Evolutionary conservation across 73 alveolate species (phyloP), one percentile per base, ranked within the genome.

Genomic region (Tetrahymena thermophila): DNA sequence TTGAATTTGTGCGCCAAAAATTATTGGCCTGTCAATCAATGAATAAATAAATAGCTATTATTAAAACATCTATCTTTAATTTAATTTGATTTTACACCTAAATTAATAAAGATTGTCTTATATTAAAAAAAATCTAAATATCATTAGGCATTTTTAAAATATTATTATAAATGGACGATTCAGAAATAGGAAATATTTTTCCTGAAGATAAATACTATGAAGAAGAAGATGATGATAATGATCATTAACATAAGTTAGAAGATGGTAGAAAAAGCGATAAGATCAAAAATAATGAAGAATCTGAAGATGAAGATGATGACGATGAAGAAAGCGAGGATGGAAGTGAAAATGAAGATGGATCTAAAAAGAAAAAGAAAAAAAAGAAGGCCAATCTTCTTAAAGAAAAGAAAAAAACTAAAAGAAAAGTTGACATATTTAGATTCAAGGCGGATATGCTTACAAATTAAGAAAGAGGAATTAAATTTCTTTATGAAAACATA

Each of bases 1-100:
- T 71, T 71, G 89, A 71, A 71, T 71, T 71, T 71, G 89, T 71
- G 89, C 89, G 89, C 89, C 89, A 71, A 71, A 71, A 71, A 71
- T 19, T 71, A 71, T 71, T 71, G 37, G 37, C 40, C 42, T 71
- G 35, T 19, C 4, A 56, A 19, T 55, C 16, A 19, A 19, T 55
- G 4, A 55, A 55, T 55, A 28, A 71, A 28, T 71, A 9, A 28
- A 28, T 71, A 19, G 37, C 31, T 71, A 71, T 71, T 71, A 71
- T 71, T 31, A 3, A n/a, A 28, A n/a, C 23, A 71, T 71, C 37
- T n/a, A 50, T 50, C 31, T 50, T 50, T 50, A 21, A 50, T 40
- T 7, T 50, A 50, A 50, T 50, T 50, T 50, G 83, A 50, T 50
- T 50, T 50, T 50, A 1, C 0, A 19, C 83, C 23, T 50, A 19